Percentiles rank a stretch among this genome's conserved stretches.
phyloP scores from a whole-genome alignment of 2,329 filamentous ascomycete species.

The Diaporthe destruens region DNA sequence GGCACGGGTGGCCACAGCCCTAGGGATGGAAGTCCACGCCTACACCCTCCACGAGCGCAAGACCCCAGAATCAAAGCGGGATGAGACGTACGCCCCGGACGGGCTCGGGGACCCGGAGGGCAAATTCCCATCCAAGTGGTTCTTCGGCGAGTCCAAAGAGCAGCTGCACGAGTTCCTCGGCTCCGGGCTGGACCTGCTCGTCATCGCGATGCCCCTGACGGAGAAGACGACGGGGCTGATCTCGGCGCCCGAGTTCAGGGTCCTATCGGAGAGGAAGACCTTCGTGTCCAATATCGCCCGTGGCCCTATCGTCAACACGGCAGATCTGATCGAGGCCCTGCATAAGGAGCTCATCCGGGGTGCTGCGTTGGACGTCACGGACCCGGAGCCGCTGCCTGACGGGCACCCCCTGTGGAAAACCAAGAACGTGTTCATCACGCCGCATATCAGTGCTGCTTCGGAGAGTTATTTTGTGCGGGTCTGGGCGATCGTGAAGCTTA shows the following conservation, averaged over 20 bases:
- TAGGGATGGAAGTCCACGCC: slow-evolving; percentile 80
- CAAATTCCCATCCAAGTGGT: slow-evolving; percentile 64
- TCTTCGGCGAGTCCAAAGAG: slow-evolving; percentile 57
- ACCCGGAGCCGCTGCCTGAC: slow-evolving; percentile 80
- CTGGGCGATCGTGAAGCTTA: slow-evolving; percentile 57
- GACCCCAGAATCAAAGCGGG: slow-evolving; percentile 73
- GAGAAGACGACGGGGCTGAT: slow-evolving; percentile 63
- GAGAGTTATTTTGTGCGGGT: slow-evolving; percentile 56
- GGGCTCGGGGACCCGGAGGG: slow-evolving; percentile 71
- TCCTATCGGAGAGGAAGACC: slow-evolving; percentile 61
- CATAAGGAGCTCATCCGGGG: slow-evolving; percentile 62
- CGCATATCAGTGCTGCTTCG: slow-evolving; percentile 61
- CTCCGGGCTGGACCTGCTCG: slow-evolving; percentile 64
- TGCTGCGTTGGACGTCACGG: slow-evolving; percentile 82
- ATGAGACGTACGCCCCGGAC: slow-evolving; percentile 75
- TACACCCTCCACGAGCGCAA: slow-evolving; percentile 79
- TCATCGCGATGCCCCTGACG: slow-evolving; percentile 66
- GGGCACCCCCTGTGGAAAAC: slow-evolving; percentile 78
- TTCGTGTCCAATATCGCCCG: slow-evolving; percentile 81
- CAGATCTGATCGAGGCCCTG: slow-evolving; percentile 73
- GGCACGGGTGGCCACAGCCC: slow-evolving; percentile 69
- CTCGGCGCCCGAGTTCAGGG: slow-evolving; percentile 61
- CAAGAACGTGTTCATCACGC: slow-evolving; percentile 75
- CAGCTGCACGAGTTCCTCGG: slow-evolving; percentile 64
- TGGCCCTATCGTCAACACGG: slow-evolving; percentile 62